These are phyloP conservation scores for Eucalyptus regnans DNA, from an alignment of 345 rosid genomes.

Conservation along the genomic window DNA sequence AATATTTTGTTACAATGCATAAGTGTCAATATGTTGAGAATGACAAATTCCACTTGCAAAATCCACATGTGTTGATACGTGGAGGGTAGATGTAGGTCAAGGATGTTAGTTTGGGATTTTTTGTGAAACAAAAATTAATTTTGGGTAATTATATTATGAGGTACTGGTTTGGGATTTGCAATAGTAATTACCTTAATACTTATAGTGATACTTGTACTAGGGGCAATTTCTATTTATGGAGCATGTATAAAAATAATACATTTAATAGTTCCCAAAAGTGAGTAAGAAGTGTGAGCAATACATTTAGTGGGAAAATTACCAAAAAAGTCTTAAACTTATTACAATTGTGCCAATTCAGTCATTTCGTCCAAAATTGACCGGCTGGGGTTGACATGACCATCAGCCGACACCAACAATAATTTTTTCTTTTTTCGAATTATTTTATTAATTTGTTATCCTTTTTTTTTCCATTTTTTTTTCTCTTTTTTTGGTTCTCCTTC, in stretches of 20 bases:
- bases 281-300: background rate
- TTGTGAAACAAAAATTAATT: too few relatives aligned
- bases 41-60: too few relatives aligned
- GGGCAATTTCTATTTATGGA: background rate
- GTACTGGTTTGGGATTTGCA: background rate
- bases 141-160: background rate
- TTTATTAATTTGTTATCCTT: too few relatives aligned
- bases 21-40: background rate
- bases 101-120: background rate
- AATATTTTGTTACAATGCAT: too few relatives aligned
- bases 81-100: background rate
- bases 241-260: background rate
- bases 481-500: too few relatives aligned
- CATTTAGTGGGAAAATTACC: too few relatives aligned
- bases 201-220: background rate
- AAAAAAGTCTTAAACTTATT: too few relatives aligned
- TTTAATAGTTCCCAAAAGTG: too few relatives aligned
- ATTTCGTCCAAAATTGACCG: too few relatives aligned
- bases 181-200: background rate
- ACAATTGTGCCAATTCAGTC: too few relatives aligned
- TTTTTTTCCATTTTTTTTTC: accelerated
- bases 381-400: too few relatives aligned
- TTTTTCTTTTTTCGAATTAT: too few relatives aligned
- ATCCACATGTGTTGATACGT: background rate
- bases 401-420: accelerated